Evolutionary conservation across 129 eudicot species (phyloP), one percentile per base, ranked within the genome.

Genomic region (Ambrosia artemisiifolia): DNA sequence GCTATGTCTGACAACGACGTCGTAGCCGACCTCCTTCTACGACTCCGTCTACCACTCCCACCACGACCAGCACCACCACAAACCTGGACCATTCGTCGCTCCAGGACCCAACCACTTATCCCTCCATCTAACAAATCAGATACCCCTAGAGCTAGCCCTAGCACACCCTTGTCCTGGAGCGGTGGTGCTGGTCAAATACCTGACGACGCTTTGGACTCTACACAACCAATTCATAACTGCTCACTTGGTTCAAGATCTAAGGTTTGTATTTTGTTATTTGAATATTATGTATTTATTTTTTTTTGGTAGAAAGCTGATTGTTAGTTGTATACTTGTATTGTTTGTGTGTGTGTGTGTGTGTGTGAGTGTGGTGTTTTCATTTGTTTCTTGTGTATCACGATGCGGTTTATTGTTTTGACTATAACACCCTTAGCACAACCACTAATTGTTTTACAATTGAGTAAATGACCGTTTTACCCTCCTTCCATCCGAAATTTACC

Each of bases 131-230:
- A 43, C 46, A 82, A 43, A 72, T 38, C 67, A 30, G 80, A 56
- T 48, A 33, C 76, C 0, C 65, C 80, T 11, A 38, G 87, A 53
- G 87, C 86, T 33, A 88, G 95, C 78, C 95, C 95, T 11, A 85
- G 80, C 71, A 85, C 95, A 11, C 95, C 91, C 12, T 83, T 85
- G 11, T 88, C 88, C n/a, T 85, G 90, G 88, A 85, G 83, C 76
- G 90, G 85, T 68, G 89, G 84, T 17, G 82, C 81, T 35, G 62
- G 20, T 61, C 49, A 61, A 33, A 61, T 73, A 24, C 28, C 28
- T 73, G 62, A 24, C 47, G 77, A 73, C 47, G 73, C 35, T 20
- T 74, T 66, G 24, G 82, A 80, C 63, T 78, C 84, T 70, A 65
- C 82, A 59, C 70, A 44, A 54, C 81, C 51, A 3, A 48, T 46